phyloP scores from a whole-genome alignment of 176 grass and related monocot species.

The Carex scoparia region DNA sequence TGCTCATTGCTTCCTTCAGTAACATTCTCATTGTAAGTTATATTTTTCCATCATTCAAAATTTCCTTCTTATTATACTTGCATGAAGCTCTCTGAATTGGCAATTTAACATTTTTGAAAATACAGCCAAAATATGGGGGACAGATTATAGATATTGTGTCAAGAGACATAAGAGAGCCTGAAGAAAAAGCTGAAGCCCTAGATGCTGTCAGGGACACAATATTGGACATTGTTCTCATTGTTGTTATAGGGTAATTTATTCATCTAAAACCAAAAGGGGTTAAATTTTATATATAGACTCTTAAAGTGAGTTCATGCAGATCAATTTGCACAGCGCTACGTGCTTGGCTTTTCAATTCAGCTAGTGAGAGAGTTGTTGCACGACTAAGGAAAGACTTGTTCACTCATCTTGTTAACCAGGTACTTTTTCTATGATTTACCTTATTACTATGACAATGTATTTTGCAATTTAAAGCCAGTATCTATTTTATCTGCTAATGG shows the following conservation, averaged over 20 bases:
- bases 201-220: slow-evolving; percentile 67
- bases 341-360: slow-evolving; percentile 90
- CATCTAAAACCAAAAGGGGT: background rate
- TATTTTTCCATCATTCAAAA: background rate
- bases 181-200: slow-evolving; percentile 70
- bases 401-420: slow-evolving; percentile 89
- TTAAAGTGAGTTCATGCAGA: slow-evolving; percentile 42
- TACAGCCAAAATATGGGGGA: slow-evolving; percentile 90
- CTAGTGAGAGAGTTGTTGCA: slow-evolving; percentile 94
- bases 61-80: slow-evolving; percentile 4
- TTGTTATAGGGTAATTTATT: slow-evolving; percentile 60
- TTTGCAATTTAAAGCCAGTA: background rate
- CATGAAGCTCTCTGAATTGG: background rate
- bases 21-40: slow-evolving; percentile 90
- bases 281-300: slow-evolving; percentile 17
- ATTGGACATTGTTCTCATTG: slow-evolving; percentile 73
- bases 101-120: slow-evolving; percentile 25
- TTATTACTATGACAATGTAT: background rate
- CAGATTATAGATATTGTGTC: slow-evolving; percentile 96
- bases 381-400: slow-evolving; percentile 95
- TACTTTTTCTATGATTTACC: slow-evolving; percentile 1
- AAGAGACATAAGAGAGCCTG: slow-evolving; percentile 56
- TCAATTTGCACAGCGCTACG: slow-evolving; percentile 80
- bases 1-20: slow-evolving; percentile 73
- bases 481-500: background rate